Evolutionary conservation across 2,329 filamentous ascomycete species (phyloP).

Genomic region (Colletotrichum falcatum): DNA sequence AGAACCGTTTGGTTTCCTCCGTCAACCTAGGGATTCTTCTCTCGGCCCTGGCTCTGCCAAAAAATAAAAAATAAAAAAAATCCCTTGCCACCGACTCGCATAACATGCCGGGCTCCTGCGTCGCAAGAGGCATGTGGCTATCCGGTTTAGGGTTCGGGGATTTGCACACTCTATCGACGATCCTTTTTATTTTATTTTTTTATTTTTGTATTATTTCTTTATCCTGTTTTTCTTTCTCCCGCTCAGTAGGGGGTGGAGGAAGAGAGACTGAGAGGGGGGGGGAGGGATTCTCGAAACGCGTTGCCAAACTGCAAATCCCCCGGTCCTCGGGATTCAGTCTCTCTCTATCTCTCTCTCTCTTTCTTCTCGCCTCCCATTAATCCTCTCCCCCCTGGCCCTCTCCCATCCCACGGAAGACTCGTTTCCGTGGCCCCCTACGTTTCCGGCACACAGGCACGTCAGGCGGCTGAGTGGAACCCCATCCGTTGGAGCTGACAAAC

Average conservation of each 20-base stretch:
- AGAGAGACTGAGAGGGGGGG: no score
- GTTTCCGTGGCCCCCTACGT: slow-evolving; percentile 28
- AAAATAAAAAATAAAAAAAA: no score
- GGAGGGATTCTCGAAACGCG: slow-evolving; percentile 32
- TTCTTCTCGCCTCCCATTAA: slow-evolving; percentile 8
- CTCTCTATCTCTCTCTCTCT: neutral
- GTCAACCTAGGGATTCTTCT: no score
- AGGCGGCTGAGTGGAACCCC: slow-evolving; percentile 14
- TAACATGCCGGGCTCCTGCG: slow-evolving; percentile 2
- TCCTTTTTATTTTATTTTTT: slow-evolving; percentile 2
- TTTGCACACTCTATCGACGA: slow-evolving; percentile 39
- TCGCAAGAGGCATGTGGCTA: slow-evolving; percentile 14
- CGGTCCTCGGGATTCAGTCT: slow-evolving; percentile 12
- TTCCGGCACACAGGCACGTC: neutral
- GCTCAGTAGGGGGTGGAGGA: no score
- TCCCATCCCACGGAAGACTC: slow-evolving; percentile 16
- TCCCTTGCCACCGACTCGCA: neutral
- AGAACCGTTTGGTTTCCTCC: no score
- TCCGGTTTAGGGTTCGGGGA: slow-evolving; percentile 39
- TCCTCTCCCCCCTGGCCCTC: slow-evolving; percentile 1
- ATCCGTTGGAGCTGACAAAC: neutral
- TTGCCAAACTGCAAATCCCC: slow-evolving; percentile 38
- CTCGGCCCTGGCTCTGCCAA: no score
- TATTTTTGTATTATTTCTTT: no score
- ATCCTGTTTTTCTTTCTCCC: neutral